Percentiles rank a stretch among this genome's conserved stretches.
Conservation (phyloP, 1,284 basidiomycete species). For the Pholiota adiposa region DNA sequence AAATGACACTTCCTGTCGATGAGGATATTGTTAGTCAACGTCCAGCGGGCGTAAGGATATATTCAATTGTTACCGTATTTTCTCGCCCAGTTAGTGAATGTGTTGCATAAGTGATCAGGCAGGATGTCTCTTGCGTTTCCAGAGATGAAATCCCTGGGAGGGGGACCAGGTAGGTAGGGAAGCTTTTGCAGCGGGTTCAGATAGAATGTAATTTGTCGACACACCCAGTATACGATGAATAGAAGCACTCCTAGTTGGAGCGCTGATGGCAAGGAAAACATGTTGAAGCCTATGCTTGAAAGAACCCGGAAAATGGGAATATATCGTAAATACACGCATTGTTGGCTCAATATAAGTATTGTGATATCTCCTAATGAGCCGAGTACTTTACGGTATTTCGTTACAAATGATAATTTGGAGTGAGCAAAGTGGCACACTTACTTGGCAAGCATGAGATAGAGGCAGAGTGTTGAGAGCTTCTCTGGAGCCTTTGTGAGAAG, state of each 20-base stretch:
- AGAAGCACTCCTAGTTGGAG: neutral
- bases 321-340: too few species aligned
- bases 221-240: neutral
- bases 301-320: too few species aligned
- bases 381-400: too few species aligned
- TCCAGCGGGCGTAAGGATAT: neutral
- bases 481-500: too few species aligned
- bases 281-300: too few species aligned
- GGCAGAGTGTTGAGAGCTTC: too few species aligned
- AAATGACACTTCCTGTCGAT: slow-evolving; percentile 24
- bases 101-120: neutral
- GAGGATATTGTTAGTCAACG: neutral
- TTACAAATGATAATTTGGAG: neutral
- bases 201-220: neutral
- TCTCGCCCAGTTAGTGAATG: neutral
- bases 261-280: neutral
- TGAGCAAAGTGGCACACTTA: neutral
- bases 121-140: neutral
- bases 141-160: neutral
- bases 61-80: neutral
- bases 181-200: neutral
- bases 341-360: too few species aligned
- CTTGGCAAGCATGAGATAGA: too few species aligned
- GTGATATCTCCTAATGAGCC: too few species aligned
- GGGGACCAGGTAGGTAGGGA: neutral